Evolutionary conservation across 768 basidiomycete genomes (phyloP).

Genomic region (Trametes cinnabarina): DNA sequence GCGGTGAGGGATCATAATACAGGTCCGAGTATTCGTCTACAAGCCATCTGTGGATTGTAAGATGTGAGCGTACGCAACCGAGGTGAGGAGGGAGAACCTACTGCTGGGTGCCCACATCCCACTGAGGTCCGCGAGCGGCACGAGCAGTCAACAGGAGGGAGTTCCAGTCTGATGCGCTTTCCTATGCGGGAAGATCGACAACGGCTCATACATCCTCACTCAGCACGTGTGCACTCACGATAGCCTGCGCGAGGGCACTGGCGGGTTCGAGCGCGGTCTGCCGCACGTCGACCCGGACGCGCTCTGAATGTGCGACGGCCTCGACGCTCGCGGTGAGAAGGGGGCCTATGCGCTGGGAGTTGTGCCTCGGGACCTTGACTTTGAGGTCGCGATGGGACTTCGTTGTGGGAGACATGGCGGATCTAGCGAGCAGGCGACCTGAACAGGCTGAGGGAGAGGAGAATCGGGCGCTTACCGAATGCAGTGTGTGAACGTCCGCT

Average conservation of each 20-base stretch:
- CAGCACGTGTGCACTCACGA: constrained; percentile 45
- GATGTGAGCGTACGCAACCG: neutral
- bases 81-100: constrained; percentile 36
- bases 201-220: too few species aligned
- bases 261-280: constrained; percentile 60
- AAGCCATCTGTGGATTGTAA: constrained; percentile 53
- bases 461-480: neutral
- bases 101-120: constrained; percentile 88
- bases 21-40: constrained; percentile 71
- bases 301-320: constrained; percentile 47
- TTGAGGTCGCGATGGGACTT: constrained; percentile 56
- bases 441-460: neutral
- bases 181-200: constrained; percentile 37
- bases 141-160: constrained; percentile 74
- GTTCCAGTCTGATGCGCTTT: constrained; percentile 86
- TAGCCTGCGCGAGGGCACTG: constrained; percentile 53
- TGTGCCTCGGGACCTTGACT: constrained; percentile 70
- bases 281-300: constrained; percentile 52
- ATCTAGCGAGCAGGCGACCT: neutral
- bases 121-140: constrained; percentile 80
- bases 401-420: constrained; percentile 52
- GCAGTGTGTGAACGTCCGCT: neutral
- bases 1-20: constrained; percentile 67
- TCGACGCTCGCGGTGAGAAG: constrained; percentile 62
- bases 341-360: constrained; percentile 67